A percentile compares a stretch with the other conserved stretches of the same genome.
These are phyloP conservation scores for Passiflora organensis DNA, from an alignment of 345 rosid species.

Conservation along the genomic window DNA sequence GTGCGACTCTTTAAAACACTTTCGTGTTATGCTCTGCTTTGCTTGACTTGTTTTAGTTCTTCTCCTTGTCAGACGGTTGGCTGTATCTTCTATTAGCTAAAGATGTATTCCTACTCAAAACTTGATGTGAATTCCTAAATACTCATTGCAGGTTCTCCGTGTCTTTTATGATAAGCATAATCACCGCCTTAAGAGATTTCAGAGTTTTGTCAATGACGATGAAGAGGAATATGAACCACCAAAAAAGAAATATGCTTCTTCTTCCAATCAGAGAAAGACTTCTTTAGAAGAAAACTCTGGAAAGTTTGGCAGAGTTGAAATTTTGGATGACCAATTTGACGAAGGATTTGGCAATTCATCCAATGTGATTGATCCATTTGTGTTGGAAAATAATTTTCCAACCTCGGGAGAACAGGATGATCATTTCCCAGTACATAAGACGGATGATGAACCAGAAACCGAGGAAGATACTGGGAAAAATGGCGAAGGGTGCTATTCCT, in stretches of 20 bases:
- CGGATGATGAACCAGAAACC: constrained; percentile 29
- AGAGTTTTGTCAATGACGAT: constrained; percentile 27
- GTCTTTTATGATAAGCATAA: constrained; percentile 59
- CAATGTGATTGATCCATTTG: constrained; percentile 18
- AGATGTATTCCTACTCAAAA: background rate
- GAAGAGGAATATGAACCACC: constrained; percentile 18
- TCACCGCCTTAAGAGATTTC: constrained; percentile 37
- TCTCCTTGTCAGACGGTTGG: background rate
- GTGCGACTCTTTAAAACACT: background rate
- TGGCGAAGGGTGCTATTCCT: constrained; percentile 41
- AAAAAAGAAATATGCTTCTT: constrained; percentile 27
- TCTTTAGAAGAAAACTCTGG: constrained; percentile 23
- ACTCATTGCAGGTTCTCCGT: constrained; percentile 65
- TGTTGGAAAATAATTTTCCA: constrained; percentile 22
- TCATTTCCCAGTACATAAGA: constrained; percentile 25
- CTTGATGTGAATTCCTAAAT: constrained; percentile 13
- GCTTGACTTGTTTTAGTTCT: background rate
- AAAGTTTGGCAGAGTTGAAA: constrained; percentile 34
- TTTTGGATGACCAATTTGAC: constrained; percentile 25
- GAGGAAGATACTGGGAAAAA: constrained; percentile 30
- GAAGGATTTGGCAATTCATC: constrained; percentile 14
- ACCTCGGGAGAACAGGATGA: constrained; percentile 28
- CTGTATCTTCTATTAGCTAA: background rate
- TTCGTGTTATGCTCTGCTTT: background rate
- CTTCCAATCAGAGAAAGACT: constrained; percentile 57